Evolutionary conservation across 768 basidiomycete genomes (phyloP).

Genomic region (Phanerochaete carnosa): DNA sequence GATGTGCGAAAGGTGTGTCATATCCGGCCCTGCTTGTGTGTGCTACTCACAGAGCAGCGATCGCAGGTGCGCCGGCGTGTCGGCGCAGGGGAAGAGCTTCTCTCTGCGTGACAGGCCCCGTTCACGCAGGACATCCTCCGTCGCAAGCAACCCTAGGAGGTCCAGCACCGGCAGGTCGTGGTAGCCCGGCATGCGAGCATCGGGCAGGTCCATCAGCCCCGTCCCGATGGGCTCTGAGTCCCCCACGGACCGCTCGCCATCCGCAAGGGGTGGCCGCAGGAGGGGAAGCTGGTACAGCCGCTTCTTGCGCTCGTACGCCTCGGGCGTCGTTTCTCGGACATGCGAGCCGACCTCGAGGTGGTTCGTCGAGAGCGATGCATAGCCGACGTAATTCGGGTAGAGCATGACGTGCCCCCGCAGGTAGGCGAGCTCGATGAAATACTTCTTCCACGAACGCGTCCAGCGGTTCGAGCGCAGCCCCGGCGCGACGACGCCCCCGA

Average conservation of each 20-base stretch:
- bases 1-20: neutral
- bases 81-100: slow-evolving; percentile 18
- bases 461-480: slow-evolving; percentile 77
- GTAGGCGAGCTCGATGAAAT: slow-evolving; percentile 83
- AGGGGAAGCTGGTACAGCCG: slow-evolving; percentile 67
- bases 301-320: slow-evolving; percentile 50
- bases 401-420: slow-evolving; percentile 85
- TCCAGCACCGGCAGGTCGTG: slow-evolving; percentile 64
- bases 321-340: slow-evolving; percentile 53
- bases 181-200: slow-evolving; percentile 48
- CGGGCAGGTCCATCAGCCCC: slow-evolving; percentile 59
- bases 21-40: neutral
- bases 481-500: slow-evolving; percentile 56
- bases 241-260: slow-evolving; percentile 13
- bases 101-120: slow-evolving; percentile 29
- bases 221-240: slow-evolving; percentile 10
- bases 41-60: neutral
- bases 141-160: slow-evolving; percentile 34
- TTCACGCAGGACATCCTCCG: slow-evolving; percentile 28
- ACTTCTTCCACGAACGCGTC: slow-evolving; percentile 85
- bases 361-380: slow-evolving; percentile 84
- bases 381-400: slow-evolving; percentile 78
- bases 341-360: slow-evolving; percentile 85
- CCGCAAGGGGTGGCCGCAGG: slow-evolving; percentile 43
- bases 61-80: neutral